Evolutionary conservation across 176 grass and related monocot genomes (phyloP).

Genomic region (Triticum urartu): DNA sequence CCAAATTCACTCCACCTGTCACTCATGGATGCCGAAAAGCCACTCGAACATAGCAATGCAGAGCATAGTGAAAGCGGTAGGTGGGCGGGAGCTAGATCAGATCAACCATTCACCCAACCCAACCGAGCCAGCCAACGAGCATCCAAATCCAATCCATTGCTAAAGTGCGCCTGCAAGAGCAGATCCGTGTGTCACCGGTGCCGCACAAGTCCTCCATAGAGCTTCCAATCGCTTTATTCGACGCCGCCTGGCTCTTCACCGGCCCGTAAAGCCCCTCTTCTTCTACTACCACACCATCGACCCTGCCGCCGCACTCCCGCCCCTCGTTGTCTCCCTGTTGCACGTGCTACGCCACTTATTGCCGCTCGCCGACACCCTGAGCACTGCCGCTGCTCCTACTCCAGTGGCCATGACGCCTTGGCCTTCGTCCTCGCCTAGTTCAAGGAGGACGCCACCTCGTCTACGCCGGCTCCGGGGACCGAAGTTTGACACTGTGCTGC

Average conservation of each 20-base stretch:
- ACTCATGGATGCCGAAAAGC: neutral
- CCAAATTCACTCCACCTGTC: neutral
- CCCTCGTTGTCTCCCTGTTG: slow-evolving; percentile 41
- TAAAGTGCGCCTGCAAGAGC: no score
- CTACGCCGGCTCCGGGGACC: neutral
- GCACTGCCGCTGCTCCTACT: neutral
- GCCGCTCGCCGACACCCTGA: slow-evolving; percentile 26
- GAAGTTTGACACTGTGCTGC: neutral
- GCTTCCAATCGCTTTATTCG: neutral
- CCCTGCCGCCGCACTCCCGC: slow-evolving; percentile 24
- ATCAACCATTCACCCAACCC: neutral
- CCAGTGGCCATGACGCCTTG: neutral
- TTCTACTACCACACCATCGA: neutral
- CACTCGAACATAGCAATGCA: no score
- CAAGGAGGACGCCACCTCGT: neutral
- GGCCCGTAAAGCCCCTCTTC: slow-evolving; percentile 52
- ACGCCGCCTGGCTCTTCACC: slow-evolving; percentile 39
- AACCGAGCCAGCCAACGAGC: no score
- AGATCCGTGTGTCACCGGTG: no score
- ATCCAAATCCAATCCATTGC: no score
- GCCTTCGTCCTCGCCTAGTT: neutral
- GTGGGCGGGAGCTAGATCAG: neutral
- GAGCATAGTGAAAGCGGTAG: neutral
- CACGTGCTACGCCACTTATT: neutral
- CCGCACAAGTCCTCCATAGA: no score